These are phyloP conservation scores for Nosema granulosis DNA, from an alignment of 371 early-diverging fungal genomes.

Conservation along the genomic window DNA sequence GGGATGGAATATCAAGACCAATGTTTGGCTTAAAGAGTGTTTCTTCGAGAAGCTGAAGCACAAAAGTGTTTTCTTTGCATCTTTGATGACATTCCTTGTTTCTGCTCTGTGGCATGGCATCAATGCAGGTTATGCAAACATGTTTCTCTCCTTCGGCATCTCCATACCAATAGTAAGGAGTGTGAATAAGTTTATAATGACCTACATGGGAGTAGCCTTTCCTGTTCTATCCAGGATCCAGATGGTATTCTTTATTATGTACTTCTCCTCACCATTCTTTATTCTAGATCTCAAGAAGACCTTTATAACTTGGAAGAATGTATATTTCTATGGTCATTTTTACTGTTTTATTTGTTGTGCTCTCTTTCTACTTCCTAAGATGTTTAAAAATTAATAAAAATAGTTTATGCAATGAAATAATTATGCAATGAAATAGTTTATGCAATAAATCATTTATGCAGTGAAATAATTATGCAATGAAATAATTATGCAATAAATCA, in stretches of 20 bases:
- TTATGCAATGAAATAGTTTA: too few relatives aligned
- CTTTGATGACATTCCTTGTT: slow-evolving; percentile 42
- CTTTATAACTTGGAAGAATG: slow-evolving; percentile 44
- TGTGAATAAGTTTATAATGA: slow-evolving; percentile 34
- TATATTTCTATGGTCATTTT: slow-evolving; percentile 56
- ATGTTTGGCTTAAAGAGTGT: slow-evolving; percentile 52
- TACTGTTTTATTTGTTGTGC: slow-evolving; percentile 11
- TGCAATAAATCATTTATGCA: too few relatives aligned
- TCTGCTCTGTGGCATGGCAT: slow-evolving; percentile 58
- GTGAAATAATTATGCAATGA: too few relatives aligned
- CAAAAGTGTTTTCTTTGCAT: slow-evolving; percentile 39
- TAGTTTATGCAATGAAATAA: too few relatives aligned
- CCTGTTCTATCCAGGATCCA: slow-evolving; percentile 30
- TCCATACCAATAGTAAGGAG: slow-evolving; percentile 31
- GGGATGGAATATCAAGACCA: slow-evolving; percentile 57
- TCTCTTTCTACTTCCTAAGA: background rate
- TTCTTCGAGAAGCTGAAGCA: slow-evolving; percentile 46
- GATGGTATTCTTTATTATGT: slow-evolving; percentile 53
- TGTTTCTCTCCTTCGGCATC: slow-evolving; percentile 53
- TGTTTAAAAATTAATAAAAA: background rate
- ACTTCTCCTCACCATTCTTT: slow-evolving; percentile 58
- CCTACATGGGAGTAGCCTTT: background rate
- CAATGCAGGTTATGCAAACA: slow-evolving; percentile 52
- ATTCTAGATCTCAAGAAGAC: slow-evolving; percentile 40
- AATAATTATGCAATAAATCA: too few relatives aligned